Evolutionary conservation across 1,284 basidiomycete genomes (phyloP).

Genomic region (Sporisorium exsertum): DNA sequence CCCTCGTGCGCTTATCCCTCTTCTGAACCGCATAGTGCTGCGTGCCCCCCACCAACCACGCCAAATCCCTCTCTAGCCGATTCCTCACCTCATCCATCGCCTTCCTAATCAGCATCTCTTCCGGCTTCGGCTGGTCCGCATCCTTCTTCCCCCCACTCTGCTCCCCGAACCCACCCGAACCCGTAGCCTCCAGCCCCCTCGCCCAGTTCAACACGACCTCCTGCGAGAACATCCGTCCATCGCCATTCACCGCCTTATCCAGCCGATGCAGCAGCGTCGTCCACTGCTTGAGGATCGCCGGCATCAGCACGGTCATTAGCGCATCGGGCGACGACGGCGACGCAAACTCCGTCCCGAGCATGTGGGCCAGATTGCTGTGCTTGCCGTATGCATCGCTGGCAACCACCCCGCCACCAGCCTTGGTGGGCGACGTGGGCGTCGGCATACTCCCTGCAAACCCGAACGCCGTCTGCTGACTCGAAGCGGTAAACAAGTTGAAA

Average conservation of each 20-base stretch:
- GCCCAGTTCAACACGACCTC: constrained; percentile 61
- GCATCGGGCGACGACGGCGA: constrained; percentile 56
- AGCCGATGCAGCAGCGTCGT: constrained; percentile 49
- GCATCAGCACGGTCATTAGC: constrained; percentile 57
- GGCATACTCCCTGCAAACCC: constrained; percentile 19
- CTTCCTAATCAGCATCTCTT: constrained; percentile 44
- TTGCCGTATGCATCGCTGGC: constrained; percentile 33
- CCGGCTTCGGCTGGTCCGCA: constrained; percentile 16
- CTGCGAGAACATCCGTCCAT: constrained; percentile 65
- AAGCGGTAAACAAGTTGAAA: constrained; percentile 46
- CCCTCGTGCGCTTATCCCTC: constrained; percentile 29
- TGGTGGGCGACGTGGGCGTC: constrained; percentile 9
- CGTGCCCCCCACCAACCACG: constrained; percentile 50
- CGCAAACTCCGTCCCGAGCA: constrained; percentile 28
- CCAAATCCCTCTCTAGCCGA: constrained; percentile 55
- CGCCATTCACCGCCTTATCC: constrained; percentile 57
- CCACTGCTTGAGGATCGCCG: constrained; percentile 61
- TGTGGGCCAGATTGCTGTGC: constrained; percentile 34
- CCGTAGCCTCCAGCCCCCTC: constrained; percentile 41
- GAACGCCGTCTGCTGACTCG: constrained; percentile 21
- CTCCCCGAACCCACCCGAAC: not conserved
- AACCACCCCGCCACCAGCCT: not conserved
- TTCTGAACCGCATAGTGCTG: constrained; percentile 16
- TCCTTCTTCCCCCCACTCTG: constrained; percentile 4
- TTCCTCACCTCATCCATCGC: constrained; percentile 53